Conservation (phyloP, 192 early-diverging fungal species). For the Linnemannia elongata region DNA sequence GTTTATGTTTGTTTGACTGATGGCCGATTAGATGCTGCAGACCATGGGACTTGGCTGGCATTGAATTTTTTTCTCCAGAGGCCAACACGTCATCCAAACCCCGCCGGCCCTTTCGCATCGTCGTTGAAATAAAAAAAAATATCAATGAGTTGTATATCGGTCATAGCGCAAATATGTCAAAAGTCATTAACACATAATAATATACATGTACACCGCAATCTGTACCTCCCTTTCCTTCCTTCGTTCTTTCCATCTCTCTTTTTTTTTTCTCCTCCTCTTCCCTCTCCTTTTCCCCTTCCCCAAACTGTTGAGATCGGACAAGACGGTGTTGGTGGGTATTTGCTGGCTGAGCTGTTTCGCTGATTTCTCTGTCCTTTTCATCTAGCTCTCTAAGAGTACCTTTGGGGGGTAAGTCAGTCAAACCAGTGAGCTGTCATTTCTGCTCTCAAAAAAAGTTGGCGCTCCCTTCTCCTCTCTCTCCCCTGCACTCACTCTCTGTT, state of each 20-base stretch:
- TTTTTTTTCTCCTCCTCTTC: no score
- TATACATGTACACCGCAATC: not conserved
- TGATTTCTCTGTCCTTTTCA: not conserved
- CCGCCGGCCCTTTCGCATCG: not conserved
- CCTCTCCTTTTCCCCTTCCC: not conserved
- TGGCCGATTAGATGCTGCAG: conserved; percentile 8
- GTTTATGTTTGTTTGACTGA: not conserved
- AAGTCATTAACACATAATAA: not conserved
- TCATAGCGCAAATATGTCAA: not conserved
- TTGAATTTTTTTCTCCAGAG: not conserved
- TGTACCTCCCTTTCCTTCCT: not conserved
- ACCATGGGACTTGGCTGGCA: conserved; percentile 1
- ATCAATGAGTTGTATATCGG: not conserved
- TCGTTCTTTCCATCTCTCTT: not conserved
- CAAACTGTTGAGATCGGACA: not conserved
- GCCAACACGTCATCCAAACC: not conserved
- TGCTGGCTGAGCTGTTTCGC: not conserved
- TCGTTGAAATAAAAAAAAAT: not conserved
- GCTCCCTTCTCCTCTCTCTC: no score
- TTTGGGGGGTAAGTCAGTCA: no score
- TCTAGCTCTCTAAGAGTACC: no score
- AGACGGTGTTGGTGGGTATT: conserved; percentile 1
- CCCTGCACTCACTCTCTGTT: no score
- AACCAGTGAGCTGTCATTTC: no score
- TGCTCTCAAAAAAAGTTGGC: no score